Evolutionary conservation across 108 stramenopile genomes (phyloP).

Genomic region (Cyclotella distinguenda): DNA sequence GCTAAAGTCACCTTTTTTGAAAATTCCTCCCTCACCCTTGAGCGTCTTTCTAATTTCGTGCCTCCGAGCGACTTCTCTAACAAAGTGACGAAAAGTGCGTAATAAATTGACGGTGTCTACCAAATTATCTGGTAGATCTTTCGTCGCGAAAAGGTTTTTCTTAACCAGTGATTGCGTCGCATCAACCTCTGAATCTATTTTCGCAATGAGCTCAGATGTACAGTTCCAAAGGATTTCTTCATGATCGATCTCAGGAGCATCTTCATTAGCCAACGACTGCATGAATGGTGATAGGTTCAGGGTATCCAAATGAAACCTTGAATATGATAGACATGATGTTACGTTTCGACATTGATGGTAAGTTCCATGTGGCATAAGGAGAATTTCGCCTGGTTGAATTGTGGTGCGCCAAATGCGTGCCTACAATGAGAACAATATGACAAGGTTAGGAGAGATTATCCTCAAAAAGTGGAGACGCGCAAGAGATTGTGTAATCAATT

Average conservation of each 20-base stretch:
- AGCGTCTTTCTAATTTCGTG: constrained; percentile 32
- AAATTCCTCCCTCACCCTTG: constrained; percentile 30
- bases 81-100: constrained; percentile 49
- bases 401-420: constrained; percentile 65
- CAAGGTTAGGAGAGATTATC: no score
- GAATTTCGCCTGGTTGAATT: constrained; percentile 79
- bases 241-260: constrained; percentile 76
- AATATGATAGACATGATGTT: constrained; percentile 77
- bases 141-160: constrained; percentile 1
- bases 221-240: constrained; percentile 78
- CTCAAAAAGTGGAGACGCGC: no score
- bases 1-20: constrained; percentile 40
- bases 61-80: constrained; percentile 54
- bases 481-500: no score
- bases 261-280: constrained; percentile 55
- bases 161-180: constrained; percentile 33
- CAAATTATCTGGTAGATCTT: constrained; percentile 27
- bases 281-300: constrained; percentile 69
- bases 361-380: constrained; percentile 83
- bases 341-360: constrained; percentile 79
- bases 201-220: constrained; percentile 48
- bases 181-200: constrained; percentile 50
- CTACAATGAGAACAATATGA: no score
- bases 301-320: constrained; percentile 75
- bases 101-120: constrained; percentile 51